Evolutionary conservation across 768 basidiomycete genomes (phyloP).

Genomic region (Pulveroboletus sp.): DNA sequence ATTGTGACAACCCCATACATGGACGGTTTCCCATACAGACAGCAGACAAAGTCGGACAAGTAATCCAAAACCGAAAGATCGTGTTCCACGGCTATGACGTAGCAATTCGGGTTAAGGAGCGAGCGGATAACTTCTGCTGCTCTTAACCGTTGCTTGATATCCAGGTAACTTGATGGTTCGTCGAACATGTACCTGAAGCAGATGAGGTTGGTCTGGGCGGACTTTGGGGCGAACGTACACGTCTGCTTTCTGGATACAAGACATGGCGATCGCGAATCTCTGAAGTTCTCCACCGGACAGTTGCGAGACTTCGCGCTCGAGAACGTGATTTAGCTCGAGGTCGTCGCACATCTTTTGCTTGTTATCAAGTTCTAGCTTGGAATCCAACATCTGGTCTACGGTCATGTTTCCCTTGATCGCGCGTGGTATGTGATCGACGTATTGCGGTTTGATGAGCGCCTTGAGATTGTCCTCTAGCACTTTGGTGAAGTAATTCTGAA

Average conservation of each 20-base stretch:
- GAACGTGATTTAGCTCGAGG: slow-evolving; percentile 82
- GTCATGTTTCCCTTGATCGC: slow-evolving; percentile 89
- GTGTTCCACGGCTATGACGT: slow-evolving; percentile 98
- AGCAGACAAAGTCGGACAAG: slow-evolving; percentile 97
- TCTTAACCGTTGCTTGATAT: slow-evolving; percentile 91
- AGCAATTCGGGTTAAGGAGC: slow-evolving; percentile 76
- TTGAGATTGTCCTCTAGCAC: slow-evolving; percentile 98
- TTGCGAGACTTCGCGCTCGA: slow-evolving; percentile 80
- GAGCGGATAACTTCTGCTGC: slow-evolving; percentile 94
- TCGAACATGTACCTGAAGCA: slow-evolving; percentile 90
- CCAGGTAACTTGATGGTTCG: slow-evolving; percentile 97
- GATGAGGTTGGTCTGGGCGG: not conserved
- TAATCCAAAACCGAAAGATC: slow-evolving; percentile 98
- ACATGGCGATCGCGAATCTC: slow-evolving; percentile 97
- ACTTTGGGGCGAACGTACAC: slow-evolving; percentile 56
- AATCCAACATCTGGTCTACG: slow-evolving; percentile 88
- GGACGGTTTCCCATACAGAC: slow-evolving; percentile 93
- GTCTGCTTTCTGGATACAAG: slow-evolving; percentile 91
- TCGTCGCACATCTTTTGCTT: slow-evolving; percentile 81
- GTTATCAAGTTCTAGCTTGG: slow-evolving; percentile 86
- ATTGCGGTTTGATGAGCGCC: slow-evolving; percentile 98
- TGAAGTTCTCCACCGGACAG: slow-evolving; percentile 97
- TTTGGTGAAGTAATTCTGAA: slow-evolving; percentile 99
- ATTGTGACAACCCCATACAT: slow-evolving; percentile 99
- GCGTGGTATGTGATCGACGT: slow-evolving; percentile 97